A percentile compares a stretch with the other conserved stretches of the same genome.
Evolutionary conservation across 2,329 filamentous ascomycete species (phyloP).

Genomic region (Bretziella fagacearum): DNA sequence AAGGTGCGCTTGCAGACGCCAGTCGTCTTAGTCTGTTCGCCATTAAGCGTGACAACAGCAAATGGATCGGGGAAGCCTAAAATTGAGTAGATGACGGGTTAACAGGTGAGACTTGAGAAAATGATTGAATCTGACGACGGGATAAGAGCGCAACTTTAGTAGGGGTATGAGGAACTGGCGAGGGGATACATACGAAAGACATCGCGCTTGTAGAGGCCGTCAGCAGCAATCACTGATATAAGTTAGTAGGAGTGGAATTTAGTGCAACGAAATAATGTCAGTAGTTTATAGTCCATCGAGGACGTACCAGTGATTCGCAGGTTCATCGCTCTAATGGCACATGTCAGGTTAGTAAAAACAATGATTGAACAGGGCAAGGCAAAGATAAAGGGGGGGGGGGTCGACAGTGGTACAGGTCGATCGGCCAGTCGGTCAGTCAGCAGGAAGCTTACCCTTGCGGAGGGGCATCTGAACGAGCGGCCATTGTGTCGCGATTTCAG

Average conservation of each 20-base stretch:
- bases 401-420: background rate
- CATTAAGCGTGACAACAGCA: constrained; percentile 88
- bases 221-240: constrained; percentile 78
- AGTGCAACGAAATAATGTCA: background rate
- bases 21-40: constrained; percentile 97
- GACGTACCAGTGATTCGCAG: constrained; percentile 78
- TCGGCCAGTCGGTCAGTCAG: constrained; percentile 11
- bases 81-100: background rate
- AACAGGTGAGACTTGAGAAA: background rate
- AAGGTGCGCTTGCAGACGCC: constrained; percentile 91
- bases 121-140: too few relatives aligned
- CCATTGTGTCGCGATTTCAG: constrained; percentile 5
- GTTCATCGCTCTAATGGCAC: constrained; percentile 52
- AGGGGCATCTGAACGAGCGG: constrained; percentile 10
- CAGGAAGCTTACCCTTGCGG: constrained; percentile 15
- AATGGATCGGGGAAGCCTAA: constrained; percentile 94
- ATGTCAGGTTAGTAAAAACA: constrained; percentile 20
- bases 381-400: background rate
- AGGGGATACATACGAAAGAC: constrained; percentile 65
- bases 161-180: too few relatives aligned
- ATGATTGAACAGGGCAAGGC: too few relatives aligned
- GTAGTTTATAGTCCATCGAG: constrained; percentile 14
- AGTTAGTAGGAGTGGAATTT: constrained; percentile 19
- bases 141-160: too few relatives aligned
- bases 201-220: constrained; percentile 97